A percentile compares a stretch with the other conserved stretches of the same genome.
Evolutionary conservation across 1,284 basidiomycete species (phyloP).

Genomic region (Apiotrichum akiyoshidainum): DNA sequence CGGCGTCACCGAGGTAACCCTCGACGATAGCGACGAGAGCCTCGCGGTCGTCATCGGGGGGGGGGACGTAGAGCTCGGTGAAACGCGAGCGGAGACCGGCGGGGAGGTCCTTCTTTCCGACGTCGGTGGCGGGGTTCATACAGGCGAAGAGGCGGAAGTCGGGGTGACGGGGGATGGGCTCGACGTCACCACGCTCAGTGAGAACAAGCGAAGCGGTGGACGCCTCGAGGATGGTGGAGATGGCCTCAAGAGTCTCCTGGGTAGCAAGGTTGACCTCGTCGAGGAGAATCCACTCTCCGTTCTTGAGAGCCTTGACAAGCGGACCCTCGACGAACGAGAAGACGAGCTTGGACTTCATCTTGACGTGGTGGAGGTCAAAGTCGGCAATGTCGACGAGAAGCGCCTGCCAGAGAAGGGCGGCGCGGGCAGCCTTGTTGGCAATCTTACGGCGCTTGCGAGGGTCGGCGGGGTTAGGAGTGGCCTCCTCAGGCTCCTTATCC

Average conservation of each 20-base stretch:
- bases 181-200: constrained; percentile 89
- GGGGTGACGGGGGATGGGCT: constrained; percentile 84
- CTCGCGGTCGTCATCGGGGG: constrained; percentile 88
- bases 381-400: constrained; percentile 71
- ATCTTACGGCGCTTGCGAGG: constrained; percentile 75
- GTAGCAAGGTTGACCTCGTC: constrained; percentile 97
- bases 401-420: constrained; percentile 62
- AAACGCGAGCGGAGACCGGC: constrained; percentile 86
- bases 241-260: constrained; percentile 89
- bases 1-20: constrained; percentile 83
- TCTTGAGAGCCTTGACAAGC: constrained; percentile 81
- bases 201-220: constrained; percentile 84
- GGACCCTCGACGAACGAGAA: constrained; percentile 97
- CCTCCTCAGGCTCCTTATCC: constrained; percentile 47
- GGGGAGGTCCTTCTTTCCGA: constrained; percentile 95
- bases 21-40: constrained; percentile 82
- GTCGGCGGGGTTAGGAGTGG: not conserved
- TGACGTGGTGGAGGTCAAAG: constrained; percentile 82
- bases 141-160: constrained; percentile 97
- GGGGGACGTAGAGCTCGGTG: constrained; percentile 91
- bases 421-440: constrained; percentile 50
- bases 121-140: constrained; percentile 99
- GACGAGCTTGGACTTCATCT: constrained; percentile 78
- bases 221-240: constrained; percentile 81
- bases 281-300: constrained; percentile 91